Evolutionary conservation across 2,329 filamentous ascomycete genomes (phyloP).

Genomic region (Penicillium hesseltinei): DNA sequence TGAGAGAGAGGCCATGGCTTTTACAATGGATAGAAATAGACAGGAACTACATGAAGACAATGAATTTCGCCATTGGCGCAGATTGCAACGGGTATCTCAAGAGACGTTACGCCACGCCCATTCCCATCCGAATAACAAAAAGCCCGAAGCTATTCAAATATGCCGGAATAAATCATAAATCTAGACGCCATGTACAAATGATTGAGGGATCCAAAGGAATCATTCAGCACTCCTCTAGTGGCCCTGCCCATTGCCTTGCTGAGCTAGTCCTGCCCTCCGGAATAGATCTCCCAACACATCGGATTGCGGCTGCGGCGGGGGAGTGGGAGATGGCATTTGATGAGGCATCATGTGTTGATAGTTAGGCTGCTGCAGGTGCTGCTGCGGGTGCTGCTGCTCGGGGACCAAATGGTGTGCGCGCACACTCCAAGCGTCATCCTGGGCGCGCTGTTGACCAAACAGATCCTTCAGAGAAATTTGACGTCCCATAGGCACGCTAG

Average conservation of each 20-base stretch:
- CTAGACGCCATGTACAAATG: constrained; percentile 11
- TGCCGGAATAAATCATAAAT: constrained; percentile 8
- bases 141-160: neutral
- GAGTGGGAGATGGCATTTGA: constrained; percentile 7
- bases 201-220: neutral
- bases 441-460: constrained; percentile 54
- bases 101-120: constrained; percentile 11
- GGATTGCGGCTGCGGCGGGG: constrained; percentile 22
- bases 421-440: constrained; percentile 53
- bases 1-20: neutral
- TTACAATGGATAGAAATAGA: neutral
- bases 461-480: constrained; percentile 54
- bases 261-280: constrained; percentile 42
- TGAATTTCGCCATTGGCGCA: constrained; percentile 10
- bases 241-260: constrained; percentile 23
- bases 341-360: constrained; percentile 13
- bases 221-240: constrained; percentile 4
- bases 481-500: constrained; percentile 51
- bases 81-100: constrained; percentile 27
- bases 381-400: constrained; percentile 13
- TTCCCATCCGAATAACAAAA: neutral
- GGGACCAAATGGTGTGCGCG: constrained; percentile 43
- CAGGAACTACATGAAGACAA: constrained; percentile 3
- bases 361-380: constrained; percentile 10
- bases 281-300: constrained; percentile 46